Percentiles rank a stretch among this genome's conserved stretches.
These are phyloP conservation scores for Arabis alpina DNA, from an alignment of 345 rosid genomes.

Conservation along the genomic window DNA sequence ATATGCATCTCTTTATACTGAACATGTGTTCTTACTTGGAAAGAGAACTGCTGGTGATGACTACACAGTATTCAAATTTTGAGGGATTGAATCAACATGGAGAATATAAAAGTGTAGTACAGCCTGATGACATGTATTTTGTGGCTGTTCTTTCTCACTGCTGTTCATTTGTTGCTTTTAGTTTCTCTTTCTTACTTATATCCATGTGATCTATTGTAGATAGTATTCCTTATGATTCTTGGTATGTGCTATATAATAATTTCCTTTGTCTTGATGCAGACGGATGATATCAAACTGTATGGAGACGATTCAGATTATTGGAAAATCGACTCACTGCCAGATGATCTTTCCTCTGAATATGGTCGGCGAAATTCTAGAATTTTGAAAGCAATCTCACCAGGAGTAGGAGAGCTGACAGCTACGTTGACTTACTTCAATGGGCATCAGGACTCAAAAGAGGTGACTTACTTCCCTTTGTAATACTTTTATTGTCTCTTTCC, in stretches of 20 bases:
- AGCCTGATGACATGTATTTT: neutral
- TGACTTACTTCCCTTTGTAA: conserved; percentile 29
- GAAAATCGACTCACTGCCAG: conserved; percentile 53
- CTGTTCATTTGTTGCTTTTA: conserved; percentile 17
- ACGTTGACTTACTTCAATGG: conserved; percentile 68
- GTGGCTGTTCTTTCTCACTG: conserved; percentile 22
- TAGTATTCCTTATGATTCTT: conserved; percentile 37
- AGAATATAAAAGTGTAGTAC: conserved; percentile 1
- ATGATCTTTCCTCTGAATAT: conserved; percentile 53
- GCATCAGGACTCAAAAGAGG: conserved; percentile 62
- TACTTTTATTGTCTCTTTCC: conserved; percentile 6
- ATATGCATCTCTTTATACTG: conserved; percentile 25
- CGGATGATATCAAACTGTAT: conserved; percentile 67
- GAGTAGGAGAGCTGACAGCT: conserved; percentile 73
- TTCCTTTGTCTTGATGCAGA: conserved; percentile 56
- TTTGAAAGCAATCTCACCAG: conserved; percentile 65
- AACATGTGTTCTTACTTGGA: neutral
- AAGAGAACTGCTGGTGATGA: neutral
- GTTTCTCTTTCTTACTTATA: conserved; percentile 26
- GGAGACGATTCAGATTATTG: conserved; percentile 62
- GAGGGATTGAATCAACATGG: conserved; percentile 1
- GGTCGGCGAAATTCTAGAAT: conserved; percentile 63
- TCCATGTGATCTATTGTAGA: conserved; percentile 24
- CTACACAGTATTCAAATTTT: conserved; percentile 15
- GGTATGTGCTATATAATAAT: conserved; percentile 38